phyloP scores from a whole-genome alignment of 2,329 filamentous ascomycete species.

The Paraconiothyrium brasiliense region DNA sequence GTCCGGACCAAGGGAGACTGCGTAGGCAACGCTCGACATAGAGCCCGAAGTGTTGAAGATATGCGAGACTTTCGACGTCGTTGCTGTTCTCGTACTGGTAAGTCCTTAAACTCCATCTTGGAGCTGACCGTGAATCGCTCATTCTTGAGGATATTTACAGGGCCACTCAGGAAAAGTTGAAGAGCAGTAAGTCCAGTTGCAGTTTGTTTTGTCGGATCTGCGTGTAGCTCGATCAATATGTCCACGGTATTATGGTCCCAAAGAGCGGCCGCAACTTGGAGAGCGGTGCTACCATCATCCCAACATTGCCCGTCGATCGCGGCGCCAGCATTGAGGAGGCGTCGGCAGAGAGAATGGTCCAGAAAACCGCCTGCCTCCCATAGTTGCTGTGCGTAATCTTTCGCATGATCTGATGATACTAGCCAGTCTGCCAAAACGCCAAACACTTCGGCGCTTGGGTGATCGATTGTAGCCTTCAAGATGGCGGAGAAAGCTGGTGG shows the following conservation, averaged over 20 bases:
- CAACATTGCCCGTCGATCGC: neutral
- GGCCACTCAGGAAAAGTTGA: constrained; percentile 8
- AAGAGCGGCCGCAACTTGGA: constrained; percentile 1
- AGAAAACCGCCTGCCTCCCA: constrained; percentile 12
- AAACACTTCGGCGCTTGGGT: neutral
- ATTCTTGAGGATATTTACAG: neutral
- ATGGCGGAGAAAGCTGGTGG: constrained; percentile 8
- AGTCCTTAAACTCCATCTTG: neutral
- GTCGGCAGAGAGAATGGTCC: constrained; percentile 4
- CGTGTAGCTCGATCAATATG: constrained; percentile 3
- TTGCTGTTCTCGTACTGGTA: neutral
- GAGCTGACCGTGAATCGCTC: neutral
- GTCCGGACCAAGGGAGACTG: neutral
- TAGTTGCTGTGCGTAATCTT: constrained; percentile 1
- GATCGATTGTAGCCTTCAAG: neutral
- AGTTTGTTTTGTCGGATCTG: neutral
- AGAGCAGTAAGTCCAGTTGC: neutral
- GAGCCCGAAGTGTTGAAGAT: neutral
- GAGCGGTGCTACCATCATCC: neutral
- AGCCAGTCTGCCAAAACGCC: constrained; percentile 8
- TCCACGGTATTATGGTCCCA: constrained; percentile 7
- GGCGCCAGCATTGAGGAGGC: constrained; percentile 6
- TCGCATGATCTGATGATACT: neutral
- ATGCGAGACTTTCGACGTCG: constrained; percentile 7
- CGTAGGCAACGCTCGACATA: neutral